These are phyloP conservation scores for Cutaneotrichosporon mucoides DNA, from an alignment of 1,284 basidiomycete genomes.

Conservation along the genomic window DNA sequence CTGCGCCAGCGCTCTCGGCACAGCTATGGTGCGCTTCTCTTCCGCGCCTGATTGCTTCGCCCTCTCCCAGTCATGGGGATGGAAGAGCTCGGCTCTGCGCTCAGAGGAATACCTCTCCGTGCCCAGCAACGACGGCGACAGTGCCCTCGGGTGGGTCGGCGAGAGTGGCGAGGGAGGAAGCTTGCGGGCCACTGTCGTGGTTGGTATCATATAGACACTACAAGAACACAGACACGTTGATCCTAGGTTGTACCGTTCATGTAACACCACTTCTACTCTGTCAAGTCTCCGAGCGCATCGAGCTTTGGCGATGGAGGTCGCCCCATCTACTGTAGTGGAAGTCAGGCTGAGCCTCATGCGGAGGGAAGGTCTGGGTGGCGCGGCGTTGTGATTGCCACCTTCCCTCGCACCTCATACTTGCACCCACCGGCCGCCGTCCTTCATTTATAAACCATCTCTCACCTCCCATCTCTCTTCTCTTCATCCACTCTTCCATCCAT, in stretches of 20 bases:
- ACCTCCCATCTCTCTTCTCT: too few species aligned
- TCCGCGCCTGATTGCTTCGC: constrained; percentile 82
- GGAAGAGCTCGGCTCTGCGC: constrained; percentile 50
- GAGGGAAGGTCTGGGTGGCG: too few species aligned
- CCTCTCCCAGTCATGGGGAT: constrained; percentile 57
- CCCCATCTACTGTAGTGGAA: too few species aligned
- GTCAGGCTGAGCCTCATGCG: too few species aligned
- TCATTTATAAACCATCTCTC: too few species aligned
- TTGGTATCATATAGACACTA: constrained; percentile 61
- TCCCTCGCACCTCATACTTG: too few species aligned
- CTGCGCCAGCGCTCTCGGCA: constrained; percentile 75
- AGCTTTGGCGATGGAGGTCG: too few species aligned
- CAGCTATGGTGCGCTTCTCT: constrained; percentile 72
- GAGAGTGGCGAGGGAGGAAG: constrained; percentile 56
- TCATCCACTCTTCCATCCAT: too few species aligned
- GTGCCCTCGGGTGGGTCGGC: constrained; percentile 51
- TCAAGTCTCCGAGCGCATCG: too few species aligned
- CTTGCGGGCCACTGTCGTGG: constrained; percentile 66
- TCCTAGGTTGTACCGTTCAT: neutral
- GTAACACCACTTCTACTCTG: neutral
- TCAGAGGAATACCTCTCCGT: constrained; percentile 47
- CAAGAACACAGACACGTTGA: neutral
- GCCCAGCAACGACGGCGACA: constrained; percentile 53
- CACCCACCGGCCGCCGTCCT: too few species aligned
- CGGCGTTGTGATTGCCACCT: too few species aligned